Evolutionary conservation across 768 basidiomycete species (phyloP), one percentile per base, ranked within the genome.

Genomic region (Serendipita indica): DNA sequence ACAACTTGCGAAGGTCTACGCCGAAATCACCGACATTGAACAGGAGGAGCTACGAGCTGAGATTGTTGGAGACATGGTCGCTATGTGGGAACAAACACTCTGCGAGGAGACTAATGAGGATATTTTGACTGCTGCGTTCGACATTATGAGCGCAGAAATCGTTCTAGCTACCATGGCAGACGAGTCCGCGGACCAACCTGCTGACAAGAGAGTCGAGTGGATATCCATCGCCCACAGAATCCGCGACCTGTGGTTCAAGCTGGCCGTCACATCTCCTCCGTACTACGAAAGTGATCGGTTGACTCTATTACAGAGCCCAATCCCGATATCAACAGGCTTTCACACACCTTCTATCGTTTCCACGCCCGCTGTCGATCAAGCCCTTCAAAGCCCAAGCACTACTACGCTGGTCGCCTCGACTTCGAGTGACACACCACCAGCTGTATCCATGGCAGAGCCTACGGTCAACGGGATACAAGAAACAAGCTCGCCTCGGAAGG

Each of bases 81-180:
- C 12, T 12, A 46, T 46, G 45, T 46, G 45, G 45, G 45, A 46
- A 25, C 13, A 46, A 25, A 46, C 45, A 46, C 2, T 46, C 12
- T 25, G 22, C 45, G 45, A 46, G 22, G 45, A 46, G 22, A 16
- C 16, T 20, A 46, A 46, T 25, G 45, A 46, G 22, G 45, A 46
- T 12, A 46, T 46, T 46, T 20, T 46, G 12, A 46, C 12, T 25
- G 25, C 25, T 25, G 45, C 45, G 45, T 46, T 46, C 22, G 45
- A 46, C 22, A 46, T 46, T 12, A 16, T 46, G 45, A 46, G 45
- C 45, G 12, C 45, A 25, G 45, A 46, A 25, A 46, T 46, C 45
- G 45, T 46, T 46, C 45, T 46, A 10, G 45, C 45, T 12, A 46
- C 45, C 12, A 25, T 46, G 45, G 45, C 45, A 10, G 45, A 46